phyloP scores from a whole-genome alignment of 768 basidiomycete genomes.

The Serpula lacrymans region DNA sequence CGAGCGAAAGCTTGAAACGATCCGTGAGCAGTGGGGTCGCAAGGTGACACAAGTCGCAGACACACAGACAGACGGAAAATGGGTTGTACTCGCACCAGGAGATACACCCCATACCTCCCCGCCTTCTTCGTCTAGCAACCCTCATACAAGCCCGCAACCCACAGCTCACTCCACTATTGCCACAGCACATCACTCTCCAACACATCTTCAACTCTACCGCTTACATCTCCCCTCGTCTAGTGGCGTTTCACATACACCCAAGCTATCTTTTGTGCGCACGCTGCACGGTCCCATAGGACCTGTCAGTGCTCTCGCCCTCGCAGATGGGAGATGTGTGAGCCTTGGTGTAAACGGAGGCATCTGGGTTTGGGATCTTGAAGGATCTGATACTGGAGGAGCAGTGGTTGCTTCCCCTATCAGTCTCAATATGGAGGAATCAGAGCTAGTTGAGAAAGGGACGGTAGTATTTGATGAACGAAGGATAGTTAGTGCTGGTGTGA shows the following conservation, averaged over 20 bases:
- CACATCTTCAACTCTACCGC: conserved; percentile 71
- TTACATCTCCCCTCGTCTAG: conserved; percentile 55
- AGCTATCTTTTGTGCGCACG: conserved; percentile 67
- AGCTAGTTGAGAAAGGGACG: conserved; percentile 35
- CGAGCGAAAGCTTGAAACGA: conserved; percentile 52
- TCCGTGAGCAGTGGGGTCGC: conserved; percentile 77
- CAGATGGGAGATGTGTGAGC: conserved; percentile 82
- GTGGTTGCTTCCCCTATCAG: conserved; percentile 25
- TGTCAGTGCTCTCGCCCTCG: conserved; percentile 63
- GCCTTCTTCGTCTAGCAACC: conserved; percentile 16
- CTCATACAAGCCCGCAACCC: conserved; percentile 21
- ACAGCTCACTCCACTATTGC: conserved; percentile 15
- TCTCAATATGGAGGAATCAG: conserved; percentile 42
- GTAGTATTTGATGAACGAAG: conserved; percentile 74
- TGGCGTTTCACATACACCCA: conserved; percentile 51
- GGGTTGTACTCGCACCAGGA: conserved; percentile 73
- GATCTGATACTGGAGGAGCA: conserved; percentile 34
- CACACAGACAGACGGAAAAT: conserved; percentile 82
- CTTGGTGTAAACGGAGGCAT: conserved; percentile 67
- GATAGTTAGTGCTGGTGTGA: conserved; percentile 48
- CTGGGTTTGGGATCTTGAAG: conserved; percentile 87
- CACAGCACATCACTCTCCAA: conserved; percentile 38
- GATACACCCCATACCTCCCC: conserved; percentile 24
- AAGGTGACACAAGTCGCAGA: conserved; percentile 70
- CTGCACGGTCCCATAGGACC: conserved; percentile 69